Conservation (phyloP, 139 green algal species). For the Dunaliella primolecta region DNA sequence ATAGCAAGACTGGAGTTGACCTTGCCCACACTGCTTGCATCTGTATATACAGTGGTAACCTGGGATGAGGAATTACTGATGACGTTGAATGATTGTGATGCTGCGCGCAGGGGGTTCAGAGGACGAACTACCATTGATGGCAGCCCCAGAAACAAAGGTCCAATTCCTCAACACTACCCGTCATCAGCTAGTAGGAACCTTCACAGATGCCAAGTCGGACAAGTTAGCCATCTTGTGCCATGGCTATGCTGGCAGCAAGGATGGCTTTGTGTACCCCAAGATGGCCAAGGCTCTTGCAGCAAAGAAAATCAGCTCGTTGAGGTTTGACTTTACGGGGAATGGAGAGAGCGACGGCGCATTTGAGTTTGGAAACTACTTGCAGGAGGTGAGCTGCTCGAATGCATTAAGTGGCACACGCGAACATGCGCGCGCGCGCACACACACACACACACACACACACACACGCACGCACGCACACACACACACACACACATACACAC, state of each 20-base stretch:
- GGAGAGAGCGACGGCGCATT: slow-evolving; percentile 54
- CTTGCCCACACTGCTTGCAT: too few species aligned
- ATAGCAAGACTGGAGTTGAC: too few species aligned
- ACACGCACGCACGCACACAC: neutral
- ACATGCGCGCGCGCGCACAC: neutral
- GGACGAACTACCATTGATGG: too few species aligned
- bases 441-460: neutral
- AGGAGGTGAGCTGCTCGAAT: slow-evolving; percentile 36
- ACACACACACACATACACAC: neutral
- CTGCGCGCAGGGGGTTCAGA: too few species aligned
- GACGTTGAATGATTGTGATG: too few species aligned
- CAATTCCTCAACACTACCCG: neutral
- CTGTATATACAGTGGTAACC: too few species aligned
- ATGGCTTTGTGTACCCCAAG: slow-evolving; percentile 9
- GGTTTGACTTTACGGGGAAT: slow-evolving; percentile 40
- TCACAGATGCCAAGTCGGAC: slow-evolving; percentile 11
- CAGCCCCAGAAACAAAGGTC: neutral
- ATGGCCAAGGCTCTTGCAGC: slow-evolving; percentile 17
- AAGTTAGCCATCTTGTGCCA: slow-evolving; percentile 31
- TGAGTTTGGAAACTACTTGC: slow-evolving; percentile 53
- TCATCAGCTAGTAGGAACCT: slow-evolving; percentile 2
- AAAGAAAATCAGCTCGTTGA: slow-evolving; percentile 3
- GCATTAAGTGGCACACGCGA: neutral
- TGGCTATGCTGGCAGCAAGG: slow-evolving; percentile 19
- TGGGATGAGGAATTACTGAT: too few species aligned